Conservation (phyloP, 495 filamentous ascomycete species). For the Letharia lupina region DNA sequence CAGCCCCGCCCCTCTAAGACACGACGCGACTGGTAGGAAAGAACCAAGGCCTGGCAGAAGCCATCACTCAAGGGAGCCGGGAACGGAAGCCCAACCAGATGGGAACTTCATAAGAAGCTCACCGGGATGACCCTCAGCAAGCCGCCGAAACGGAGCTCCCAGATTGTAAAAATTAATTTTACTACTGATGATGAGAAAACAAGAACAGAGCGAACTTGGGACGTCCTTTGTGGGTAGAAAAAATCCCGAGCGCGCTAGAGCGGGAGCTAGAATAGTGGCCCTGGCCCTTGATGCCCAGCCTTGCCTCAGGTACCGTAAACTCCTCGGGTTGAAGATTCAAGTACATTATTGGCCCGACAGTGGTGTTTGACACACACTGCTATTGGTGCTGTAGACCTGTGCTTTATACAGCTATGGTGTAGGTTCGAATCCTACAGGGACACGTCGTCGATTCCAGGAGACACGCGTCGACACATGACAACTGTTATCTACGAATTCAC, state of each 20-base stretch:
- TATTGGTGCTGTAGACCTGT: too few species aligned
- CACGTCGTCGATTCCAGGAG: too few species aligned
- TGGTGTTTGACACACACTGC: too few species aligned
- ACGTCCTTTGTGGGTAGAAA: slow-evolving; percentile 6
- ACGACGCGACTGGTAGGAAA: slow-evolving; percentile 27
- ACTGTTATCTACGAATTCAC: too few species aligned
- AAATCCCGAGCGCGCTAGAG: slow-evolving; percentile 8
- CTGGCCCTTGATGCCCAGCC: too few species aligned
- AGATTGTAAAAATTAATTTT: slow-evolving; percentile 25
- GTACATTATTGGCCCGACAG: too few species aligned
- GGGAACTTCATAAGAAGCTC: slow-evolving; percentile 26
- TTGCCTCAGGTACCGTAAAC: too few species aligned
- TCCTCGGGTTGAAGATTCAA: too few species aligned
- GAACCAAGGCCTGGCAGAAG: slow-evolving; percentile 21
- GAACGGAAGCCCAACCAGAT: slow-evolving; percentile 30
- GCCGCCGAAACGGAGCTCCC: slow-evolving; percentile 32
- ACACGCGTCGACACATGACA: too few species aligned
- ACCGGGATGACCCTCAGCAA: slow-evolving; percentile 30
- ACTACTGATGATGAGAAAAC: slow-evolving; percentile 30
- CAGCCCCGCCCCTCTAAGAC: slow-evolving; percentile 27
- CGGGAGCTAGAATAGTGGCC: slow-evolving; percentile 1
- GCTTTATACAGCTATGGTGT: too few species aligned
- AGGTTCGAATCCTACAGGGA: too few species aligned
- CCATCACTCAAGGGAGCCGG: slow-evolving; percentile 29
- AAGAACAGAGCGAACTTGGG: slow-evolving; percentile 10